Conservation (phyloP, 306 rosid genomes). For the Prunus fruticosa region DNA sequence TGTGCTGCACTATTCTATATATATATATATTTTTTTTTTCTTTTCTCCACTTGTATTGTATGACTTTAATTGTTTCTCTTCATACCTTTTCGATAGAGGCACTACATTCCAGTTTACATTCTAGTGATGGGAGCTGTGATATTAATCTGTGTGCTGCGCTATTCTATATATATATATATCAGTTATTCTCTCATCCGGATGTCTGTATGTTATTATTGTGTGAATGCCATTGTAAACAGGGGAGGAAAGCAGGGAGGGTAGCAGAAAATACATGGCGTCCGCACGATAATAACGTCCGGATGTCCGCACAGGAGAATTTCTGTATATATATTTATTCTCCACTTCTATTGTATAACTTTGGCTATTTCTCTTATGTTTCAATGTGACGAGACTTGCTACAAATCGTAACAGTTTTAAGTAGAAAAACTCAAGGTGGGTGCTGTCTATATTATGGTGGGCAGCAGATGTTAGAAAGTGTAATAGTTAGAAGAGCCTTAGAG, state of each 20-base stretch:
- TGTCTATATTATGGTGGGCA: neutral
- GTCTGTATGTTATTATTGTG: too few relatives aligned
- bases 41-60: neutral
- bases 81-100: slow-evolving; percentile 30
- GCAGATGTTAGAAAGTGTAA: neutral
- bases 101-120: slow-evolving; percentile 49
- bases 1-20: slow-evolving; percentile 25
- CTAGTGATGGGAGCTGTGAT: slow-evolving; percentile 44
- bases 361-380: neutral
- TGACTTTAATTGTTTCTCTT: neutral
- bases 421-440: neutral
- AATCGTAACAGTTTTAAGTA: neutral
- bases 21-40: neutral
- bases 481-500: neutral
- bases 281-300: too few relatives aligned
- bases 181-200: too few relatives aligned
- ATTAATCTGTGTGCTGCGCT: slow-evolving; percentile 48
- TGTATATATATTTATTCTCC: neutral
- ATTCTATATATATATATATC: neutral
- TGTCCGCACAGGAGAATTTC: too few relatives aligned
- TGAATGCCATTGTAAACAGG: too few relatives aligned
- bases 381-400: neutral
- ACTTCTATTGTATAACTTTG: neutral
- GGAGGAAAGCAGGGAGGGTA: too few relatives aligned
- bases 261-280: too few relatives aligned